phyloP scores from a whole-genome alignment of 2,329 filamentous ascomycete genomes.

The Monilinia polystroma region DNA sequence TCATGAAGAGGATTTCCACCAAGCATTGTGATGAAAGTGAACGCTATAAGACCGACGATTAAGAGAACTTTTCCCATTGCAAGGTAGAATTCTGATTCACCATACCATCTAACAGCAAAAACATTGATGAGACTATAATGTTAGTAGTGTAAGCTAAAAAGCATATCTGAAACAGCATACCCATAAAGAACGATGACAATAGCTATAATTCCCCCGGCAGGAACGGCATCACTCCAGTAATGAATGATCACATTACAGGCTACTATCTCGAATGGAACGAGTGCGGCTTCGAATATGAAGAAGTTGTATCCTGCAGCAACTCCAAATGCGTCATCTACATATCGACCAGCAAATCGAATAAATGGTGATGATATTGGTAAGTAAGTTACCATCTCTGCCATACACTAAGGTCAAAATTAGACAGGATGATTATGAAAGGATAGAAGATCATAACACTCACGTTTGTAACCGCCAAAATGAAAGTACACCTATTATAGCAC shows the following conservation, averaged over 20 bases:
- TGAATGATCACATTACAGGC: constrained; percentile 46
- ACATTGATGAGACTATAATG: constrained; percentile 44
- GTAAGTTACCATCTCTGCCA: constrained; percentile 77
- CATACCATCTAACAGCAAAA: constrained; percentile 55
- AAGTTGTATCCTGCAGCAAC: constrained; percentile 74
- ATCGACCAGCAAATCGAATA: constrained; percentile 73
- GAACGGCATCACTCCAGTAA: constrained; percentile 51
- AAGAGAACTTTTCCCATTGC: constrained; percentile 40
- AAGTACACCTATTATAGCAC: constrained; percentile 52
- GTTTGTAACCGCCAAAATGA: constrained; percentile 59
- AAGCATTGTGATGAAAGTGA: constrained; percentile 42
- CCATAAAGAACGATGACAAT: constrained; percentile 50
- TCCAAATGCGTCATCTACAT: constrained; percentile 72
- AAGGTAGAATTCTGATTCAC: constrained; percentile 58
- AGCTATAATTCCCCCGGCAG: constrained; percentile 49
- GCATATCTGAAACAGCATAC: constrained; percentile 39
- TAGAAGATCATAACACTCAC: constrained; percentile 9
- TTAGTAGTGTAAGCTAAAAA: constrained; percentile 43
- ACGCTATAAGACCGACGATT: constrained; percentile 38
- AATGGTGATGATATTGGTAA: constrained; percentile 76
- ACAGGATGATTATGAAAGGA: constrained; percentile 59
- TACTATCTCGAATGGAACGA: constrained; percentile 43
- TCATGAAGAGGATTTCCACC: constrained; percentile 37
- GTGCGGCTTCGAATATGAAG: constrained; percentile 65
- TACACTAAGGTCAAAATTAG: constrained; percentile 39